These are phyloP conservation scores for Cladochytrium replicatum DNA, from an alignment of 192 early-diverging fungal species.

Conservation along the genomic window DNA sequence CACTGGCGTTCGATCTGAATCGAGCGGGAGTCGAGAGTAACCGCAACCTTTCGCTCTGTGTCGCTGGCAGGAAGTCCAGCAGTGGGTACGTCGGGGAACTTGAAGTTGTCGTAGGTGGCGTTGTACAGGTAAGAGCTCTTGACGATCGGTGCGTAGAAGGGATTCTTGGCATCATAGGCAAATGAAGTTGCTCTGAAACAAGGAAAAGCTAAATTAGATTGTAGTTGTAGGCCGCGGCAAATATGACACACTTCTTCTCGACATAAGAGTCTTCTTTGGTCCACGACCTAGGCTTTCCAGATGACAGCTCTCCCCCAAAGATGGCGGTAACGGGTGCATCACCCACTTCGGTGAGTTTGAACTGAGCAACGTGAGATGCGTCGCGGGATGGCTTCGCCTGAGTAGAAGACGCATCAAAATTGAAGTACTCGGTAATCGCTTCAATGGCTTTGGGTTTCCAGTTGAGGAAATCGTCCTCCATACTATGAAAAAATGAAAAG, in stretches of 20 bases:
- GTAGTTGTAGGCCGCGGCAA: too few relatives aligned
- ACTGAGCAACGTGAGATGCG: conserved; percentile 34
- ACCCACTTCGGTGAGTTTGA: conserved; percentile 11
- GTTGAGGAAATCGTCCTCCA: conserved; percentile 92
- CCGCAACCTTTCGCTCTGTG: conserved; percentile 11
- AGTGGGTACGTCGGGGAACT: too few relatives aligned
- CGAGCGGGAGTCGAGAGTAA: too few relatives aligned
- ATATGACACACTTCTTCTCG: conserved; percentile 15
- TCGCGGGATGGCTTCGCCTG: conserved; percentile 20
- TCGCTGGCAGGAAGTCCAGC: conserved; percentile 5
- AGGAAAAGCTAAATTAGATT: too few relatives aligned
- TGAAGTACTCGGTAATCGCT: conserved; percentile 62
- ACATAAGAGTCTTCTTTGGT: too few relatives aligned
- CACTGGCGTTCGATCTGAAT: conserved; percentile 62
- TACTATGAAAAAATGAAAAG: conserved; percentile 24
- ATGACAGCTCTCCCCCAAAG: conserved; percentile 51
- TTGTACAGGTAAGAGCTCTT: conserved; percentile 59
- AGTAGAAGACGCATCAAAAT: conserved; percentile 43
- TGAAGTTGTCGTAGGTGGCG: conserved; percentile 20
- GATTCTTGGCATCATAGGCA: conserved; percentile 79
- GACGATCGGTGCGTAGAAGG: conserved; percentile 61
- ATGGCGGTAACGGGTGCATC: conserved; percentile 18
- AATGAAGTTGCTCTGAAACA: too few relatives aligned
- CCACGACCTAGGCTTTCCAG: conserved; percentile 32
- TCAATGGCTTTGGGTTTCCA: conserved; percentile 89